phyloP scores from a whole-genome alignment of 2,329 filamentous ascomycete species.

The Microascus cirrosus region DNA sequence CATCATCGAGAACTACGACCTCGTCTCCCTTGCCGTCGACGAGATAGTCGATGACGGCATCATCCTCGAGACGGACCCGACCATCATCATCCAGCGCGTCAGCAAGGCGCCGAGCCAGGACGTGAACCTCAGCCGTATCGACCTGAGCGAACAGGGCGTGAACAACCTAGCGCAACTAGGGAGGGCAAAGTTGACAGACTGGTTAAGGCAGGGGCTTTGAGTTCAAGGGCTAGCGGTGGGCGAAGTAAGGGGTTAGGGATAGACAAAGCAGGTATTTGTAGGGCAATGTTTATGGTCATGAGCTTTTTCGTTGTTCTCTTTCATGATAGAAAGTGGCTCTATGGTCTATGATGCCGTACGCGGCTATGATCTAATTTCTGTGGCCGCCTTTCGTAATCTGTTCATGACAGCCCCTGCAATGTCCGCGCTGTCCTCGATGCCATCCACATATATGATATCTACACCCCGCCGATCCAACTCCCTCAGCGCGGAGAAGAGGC shows the following conservation, averaged over 20 bases:
- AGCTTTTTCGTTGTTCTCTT: background rate
- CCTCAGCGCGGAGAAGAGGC: constrained; percentile 76
- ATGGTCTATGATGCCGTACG: constrained; percentile 16
- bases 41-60: constrained; percentile 94
- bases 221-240: background rate
- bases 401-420: constrained; percentile 85
- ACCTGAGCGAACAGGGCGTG: constrained; percentile 89
- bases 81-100: constrained; percentile 83
- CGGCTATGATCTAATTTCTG: constrained; percentile 39
- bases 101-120: constrained; percentile 87
- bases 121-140: constrained; percentile 84
- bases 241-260: background rate
- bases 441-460: constrained; percentile 83
- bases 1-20: constrained; percentile 96
- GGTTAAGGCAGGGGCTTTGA: constrained; percentile 75
- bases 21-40: constrained; percentile 86
- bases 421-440: constrained; percentile 67
- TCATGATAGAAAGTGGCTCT: constrained; percentile 1
- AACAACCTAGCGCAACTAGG: constrained; percentile 91
- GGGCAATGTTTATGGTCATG: constrained; percentile 3
- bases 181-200: constrained; percentile 82
- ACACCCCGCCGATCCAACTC: constrained; percentile 72
- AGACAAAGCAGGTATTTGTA: background rate
- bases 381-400: constrained; percentile 66
- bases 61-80: constrained; percentile 93